Conservation (phyloP, 2,329 filamentous ascomycete species). For the Aspergillus transmontanensis region DNA sequence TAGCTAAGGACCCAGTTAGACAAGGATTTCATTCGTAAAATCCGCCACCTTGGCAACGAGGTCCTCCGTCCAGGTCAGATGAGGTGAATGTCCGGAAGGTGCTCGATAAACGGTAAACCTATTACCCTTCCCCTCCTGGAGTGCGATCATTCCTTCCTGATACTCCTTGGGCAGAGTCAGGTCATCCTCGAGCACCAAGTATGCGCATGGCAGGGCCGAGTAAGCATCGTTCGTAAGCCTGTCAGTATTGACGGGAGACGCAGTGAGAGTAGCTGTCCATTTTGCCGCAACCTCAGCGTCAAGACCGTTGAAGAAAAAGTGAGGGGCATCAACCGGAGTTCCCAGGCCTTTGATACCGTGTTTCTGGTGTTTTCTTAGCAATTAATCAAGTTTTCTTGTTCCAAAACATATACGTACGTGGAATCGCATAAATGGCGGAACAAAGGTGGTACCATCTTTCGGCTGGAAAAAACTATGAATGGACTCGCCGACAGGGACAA, state of each 20-base stretch:
- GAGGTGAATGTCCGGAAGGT: constrained; percentile 33
- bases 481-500: constrained; percentile 35
- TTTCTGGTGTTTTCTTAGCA: constrained; percentile 9
- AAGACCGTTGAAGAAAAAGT: constrained; percentile 34
- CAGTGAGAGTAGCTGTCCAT: constrained; percentile 29
- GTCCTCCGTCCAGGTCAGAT: constrained; percentile 35
- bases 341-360: constrained; percentile 24
- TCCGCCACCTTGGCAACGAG: constrained; percentile 25
- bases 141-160: constrained; percentile 34
- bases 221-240: constrained; percentile 37
- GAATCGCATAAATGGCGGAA: constrained; percentile 30
- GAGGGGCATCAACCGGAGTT: constrained; percentile 25
- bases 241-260: constrained; percentile 27
- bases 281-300: constrained; percentile 23
- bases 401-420: constrained; percentile 24
- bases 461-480: constrained; percentile 34
- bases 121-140: neutral
- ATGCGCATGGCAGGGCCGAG: constrained; percentile 34
- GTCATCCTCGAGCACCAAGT: constrained; percentile 34
- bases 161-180: constrained; percentile 32
- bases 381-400: no score
- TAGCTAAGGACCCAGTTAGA: neutral
- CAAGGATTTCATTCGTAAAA: constrained; percentile 15
- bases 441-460: constrained; percentile 23
- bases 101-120: constrained; percentile 29